phyloP scores from a whole-genome alignment of 768 basidiomycete species.

The Trametes cubensis region DNA sequence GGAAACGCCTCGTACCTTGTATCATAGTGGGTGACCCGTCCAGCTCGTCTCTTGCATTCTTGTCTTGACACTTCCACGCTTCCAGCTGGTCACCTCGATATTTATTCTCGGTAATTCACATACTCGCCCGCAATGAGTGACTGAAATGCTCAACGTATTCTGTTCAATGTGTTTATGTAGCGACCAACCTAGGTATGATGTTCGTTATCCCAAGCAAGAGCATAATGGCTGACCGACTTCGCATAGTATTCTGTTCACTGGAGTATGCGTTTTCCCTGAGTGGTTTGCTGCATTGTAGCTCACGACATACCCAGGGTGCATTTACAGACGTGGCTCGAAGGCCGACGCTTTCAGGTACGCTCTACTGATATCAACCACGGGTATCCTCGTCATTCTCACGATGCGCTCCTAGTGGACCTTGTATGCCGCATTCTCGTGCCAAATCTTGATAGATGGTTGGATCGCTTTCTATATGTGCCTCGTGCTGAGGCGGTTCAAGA shows the following conservation, averaged over 20 bases:
- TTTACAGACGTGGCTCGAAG: not conserved
- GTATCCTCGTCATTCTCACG: no score
- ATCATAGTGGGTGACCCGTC: not conserved
- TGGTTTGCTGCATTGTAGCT: not conserved
- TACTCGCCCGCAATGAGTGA: no score
- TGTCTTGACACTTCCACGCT: not conserved
- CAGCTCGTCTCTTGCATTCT: not conserved
- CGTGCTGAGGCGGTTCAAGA: slow-evolving; percentile 5
- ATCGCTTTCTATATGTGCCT: slow-evolving; percentile 4
- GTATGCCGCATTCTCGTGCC: slow-evolving; percentile 8
- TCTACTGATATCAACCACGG: no score
- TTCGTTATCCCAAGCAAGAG: not conserved
- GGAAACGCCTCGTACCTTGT: not conserved
- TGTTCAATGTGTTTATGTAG: no score
- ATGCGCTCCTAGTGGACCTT: slow-evolving; percentile 14
- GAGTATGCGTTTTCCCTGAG: not conserved
- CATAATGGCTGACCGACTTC: not conserved
- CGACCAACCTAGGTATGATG: not conserved
- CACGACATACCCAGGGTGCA: not conserved
- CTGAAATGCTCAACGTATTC: no score
- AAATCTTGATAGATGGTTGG: slow-evolving; percentile 1
- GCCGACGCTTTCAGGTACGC: not conserved
- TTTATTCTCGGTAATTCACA: slow-evolving; percentile 1
- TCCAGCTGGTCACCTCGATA: not conserved
- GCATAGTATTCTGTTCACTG: not conserved